A percentile compares a stretch with the other conserved stretches of the same genome.
Conservation (phyloP, 306 rosid genomes). For the Cucurbita maxima region DNA sequence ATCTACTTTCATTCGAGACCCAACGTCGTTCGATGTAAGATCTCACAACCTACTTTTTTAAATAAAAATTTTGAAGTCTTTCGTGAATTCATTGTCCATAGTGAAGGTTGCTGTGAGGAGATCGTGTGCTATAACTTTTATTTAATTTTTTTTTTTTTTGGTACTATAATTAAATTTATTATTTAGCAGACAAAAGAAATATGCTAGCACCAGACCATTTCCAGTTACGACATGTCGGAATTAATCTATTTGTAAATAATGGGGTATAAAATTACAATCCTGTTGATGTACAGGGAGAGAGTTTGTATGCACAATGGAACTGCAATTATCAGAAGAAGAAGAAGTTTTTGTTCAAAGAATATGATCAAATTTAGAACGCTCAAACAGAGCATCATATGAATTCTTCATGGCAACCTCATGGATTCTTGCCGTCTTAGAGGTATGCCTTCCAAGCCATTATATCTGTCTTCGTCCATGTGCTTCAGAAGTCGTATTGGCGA, state of each 20-base stretch:
- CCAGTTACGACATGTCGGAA: no score
- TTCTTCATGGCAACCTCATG: conserved; percentile 39
- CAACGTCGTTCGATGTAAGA: no score
- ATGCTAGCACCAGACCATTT: no score
- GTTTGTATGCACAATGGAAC: conserved; percentile 8
- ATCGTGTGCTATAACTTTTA: no score
- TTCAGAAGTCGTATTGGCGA: conserved; percentile 38
- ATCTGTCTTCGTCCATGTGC: conserved; percentile 60
- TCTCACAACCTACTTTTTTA: no score
- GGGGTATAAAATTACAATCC: background rate
- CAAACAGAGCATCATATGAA: background rate
- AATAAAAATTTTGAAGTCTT: no score
- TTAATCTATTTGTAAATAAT: background rate
- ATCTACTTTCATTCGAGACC: no score
- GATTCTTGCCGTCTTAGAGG: conserved; percentile 83
- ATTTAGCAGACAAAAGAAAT: no score
- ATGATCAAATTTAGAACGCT: background rate
- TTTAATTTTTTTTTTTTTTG: no score
- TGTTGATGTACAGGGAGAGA: background rate
- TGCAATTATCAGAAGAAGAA: background rate
- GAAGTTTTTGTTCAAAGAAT: conserved; percentile 2
- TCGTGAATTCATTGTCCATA: no score
- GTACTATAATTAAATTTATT: no score
- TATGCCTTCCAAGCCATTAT: conserved; percentile 53
- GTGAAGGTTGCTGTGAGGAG: no score